Percentiles rank a stretch among this genome's conserved stretches.
phyloP scores from a whole-genome alignment of 1,139 yeast species.

The Pichia sp. region DNA sequence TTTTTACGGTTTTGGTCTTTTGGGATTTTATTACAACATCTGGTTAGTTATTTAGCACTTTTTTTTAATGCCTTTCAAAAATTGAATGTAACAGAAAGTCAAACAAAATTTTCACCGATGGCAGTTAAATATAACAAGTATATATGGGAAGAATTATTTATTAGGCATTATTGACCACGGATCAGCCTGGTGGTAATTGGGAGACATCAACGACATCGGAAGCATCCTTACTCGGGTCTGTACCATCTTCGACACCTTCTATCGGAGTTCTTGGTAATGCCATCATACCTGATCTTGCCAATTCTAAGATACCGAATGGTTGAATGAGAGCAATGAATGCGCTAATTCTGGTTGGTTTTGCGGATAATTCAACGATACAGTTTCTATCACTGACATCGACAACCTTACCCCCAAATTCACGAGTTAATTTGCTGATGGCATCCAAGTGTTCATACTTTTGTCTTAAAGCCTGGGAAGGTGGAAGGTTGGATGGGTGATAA shows the following conservation, averaged over 20 bases:
- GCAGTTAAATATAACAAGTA: neutral
- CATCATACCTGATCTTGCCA: conserved; percentile 98
- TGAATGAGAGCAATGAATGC: conserved; percentile 83
- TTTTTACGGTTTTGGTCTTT: neutral
- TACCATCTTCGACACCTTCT: conserved; percentile 39
- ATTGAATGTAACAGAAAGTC: neutral
- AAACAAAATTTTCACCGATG: neutral
- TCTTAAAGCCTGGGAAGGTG: conserved; percentile 89
- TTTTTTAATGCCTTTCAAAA: neutral
- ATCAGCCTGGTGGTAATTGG: conserved; percentile 90
- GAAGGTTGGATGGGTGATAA: conserved; percentile 84
- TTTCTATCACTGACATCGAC: conserved; percentile 92
- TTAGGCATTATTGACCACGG: neutral
- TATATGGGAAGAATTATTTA: neutral
- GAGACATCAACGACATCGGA: conserved; percentile 69
- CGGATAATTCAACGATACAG: conserved; percentile 89
- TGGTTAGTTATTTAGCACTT: no score
- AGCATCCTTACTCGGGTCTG: conserved; percentile 51
- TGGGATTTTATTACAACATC: neutral
- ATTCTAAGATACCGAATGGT: conserved; percentile 94
- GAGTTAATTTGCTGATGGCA: conserved; percentile 74
- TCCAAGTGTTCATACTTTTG: conserved; percentile 87
- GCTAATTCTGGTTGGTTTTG: conserved; percentile 86
- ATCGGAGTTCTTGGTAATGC: conserved; percentile 95
- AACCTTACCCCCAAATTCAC: conserved; percentile 86